These are phyloP conservation scores for Ganoderma multipileum DNA, from an alignment of 1,284 basidiomycete genomes.

Conservation along the genomic window DNA sequence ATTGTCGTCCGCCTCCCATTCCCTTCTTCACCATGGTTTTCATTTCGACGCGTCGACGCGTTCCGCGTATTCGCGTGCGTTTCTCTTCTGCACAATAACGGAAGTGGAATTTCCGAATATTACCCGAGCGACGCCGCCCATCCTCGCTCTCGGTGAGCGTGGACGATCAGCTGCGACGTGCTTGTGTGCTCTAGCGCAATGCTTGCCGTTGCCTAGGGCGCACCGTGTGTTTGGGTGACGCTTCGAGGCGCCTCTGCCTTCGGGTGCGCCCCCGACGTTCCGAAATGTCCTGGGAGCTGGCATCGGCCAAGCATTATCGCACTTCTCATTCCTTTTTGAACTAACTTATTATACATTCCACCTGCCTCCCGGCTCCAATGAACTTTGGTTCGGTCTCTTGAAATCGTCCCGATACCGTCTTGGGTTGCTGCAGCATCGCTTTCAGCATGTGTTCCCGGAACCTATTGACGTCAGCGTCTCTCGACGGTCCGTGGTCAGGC, in stretches of 20 bases:
- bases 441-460: not conserved
- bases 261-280: not conserved
- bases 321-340: not conserved
- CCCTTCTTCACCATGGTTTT: not conserved
- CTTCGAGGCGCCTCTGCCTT: not conserved
- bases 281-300: not conserved
- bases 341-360: not conserved
- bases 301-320: too few species aligned
- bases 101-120: conserved; percentile 2
- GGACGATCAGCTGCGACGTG: not conserved
- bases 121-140: conserved; percentile 2
- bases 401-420: not conserved
- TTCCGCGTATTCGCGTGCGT: conserved; percentile 2
- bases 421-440: conserved; percentile 3
- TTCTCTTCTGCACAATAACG: not conserved
- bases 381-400: not conserved
- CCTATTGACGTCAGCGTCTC: not conserved
- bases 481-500: not conserved
- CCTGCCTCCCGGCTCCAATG: not conserved
- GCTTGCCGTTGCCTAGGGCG: not conserved
- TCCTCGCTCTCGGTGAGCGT: not conserved
- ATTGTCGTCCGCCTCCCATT: not conserved
- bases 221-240: not conserved
- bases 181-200: not conserved
- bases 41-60: conserved; percentile 22